Evolutionary conservation across 208 protist genomes (phyloP), one percentile per base, ranked within the genome.

Genomic region (Lotmaria passim): DNA sequence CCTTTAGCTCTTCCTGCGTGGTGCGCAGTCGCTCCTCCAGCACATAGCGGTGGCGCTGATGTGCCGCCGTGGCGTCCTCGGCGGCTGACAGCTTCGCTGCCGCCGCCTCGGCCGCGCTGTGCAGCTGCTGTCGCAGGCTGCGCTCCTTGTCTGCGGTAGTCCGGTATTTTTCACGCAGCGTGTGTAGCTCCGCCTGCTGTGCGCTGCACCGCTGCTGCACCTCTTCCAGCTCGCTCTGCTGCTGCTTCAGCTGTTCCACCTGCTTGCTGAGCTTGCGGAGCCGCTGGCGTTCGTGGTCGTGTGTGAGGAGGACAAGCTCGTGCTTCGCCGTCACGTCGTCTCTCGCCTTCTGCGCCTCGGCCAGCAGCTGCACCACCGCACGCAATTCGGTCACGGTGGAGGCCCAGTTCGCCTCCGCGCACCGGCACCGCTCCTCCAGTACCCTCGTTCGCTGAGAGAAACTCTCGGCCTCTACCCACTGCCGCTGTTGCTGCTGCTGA

Each of bases 71-170:
- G 10, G 66, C 51, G 24, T 65, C 47, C 43, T 68, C 68, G 3
- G 28, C 41, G 0, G 33, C 30, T 5, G 64, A 52, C 44, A 75
- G 52, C 38, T 79, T 63, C n/a, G 34, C 24, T 0, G 55, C 46
- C n/a, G 59, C 26, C 0, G 23, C 38, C 26, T 78, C 65, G 2
- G 56, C 39, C 10, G 59, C 8, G 31, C 26, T 50, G 58, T 39
- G 56, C 24, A 67, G 39, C 65, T 78, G 73, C 24, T 73, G 56
- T 15, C 73, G 73, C 36, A 72, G 39, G 36, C 24, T 48, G 0
- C 63, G 63, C 47, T 72, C 63, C 58, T 78, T 82, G 21, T 82
- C 69, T 11, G 53, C 36, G 7, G 56, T 28, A 6, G 66, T 39
- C 3, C 52, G 28, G 56, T 78, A 68, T 41, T 72, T 78, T 38